Conservation (phyloP, 1,284 basidiomycete genomes). For the Sanghuangporus baumii region DNA sequence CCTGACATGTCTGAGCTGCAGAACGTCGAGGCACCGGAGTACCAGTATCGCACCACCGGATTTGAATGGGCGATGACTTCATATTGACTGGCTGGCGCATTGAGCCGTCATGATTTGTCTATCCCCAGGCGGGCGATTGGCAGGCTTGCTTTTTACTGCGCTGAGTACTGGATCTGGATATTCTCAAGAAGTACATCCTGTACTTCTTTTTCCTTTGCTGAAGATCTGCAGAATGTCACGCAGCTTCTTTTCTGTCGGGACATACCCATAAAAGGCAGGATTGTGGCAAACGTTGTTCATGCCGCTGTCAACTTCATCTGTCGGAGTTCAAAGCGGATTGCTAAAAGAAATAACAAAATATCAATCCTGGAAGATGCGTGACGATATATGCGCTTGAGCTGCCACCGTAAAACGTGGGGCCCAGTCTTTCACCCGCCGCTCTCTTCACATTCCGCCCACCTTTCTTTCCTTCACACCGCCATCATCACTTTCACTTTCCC, state of each 20-base stretch:
- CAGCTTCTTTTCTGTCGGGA: constrained; percentile 2
- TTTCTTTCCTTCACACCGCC: constrained; percentile 1
- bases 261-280: constrained; percentile 4
- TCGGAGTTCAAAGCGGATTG: constrained; percentile 4
- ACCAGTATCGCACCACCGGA: too few species aligned
- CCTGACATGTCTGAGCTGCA: background rate
- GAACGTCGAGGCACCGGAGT: background rate
- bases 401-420: background rate
- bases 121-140: background rate
- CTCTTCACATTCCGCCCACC: background rate
- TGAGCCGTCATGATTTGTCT: background rate
- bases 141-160: background rate
- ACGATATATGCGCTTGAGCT: background rate
- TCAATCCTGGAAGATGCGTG: background rate
- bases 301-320: constrained; percentile 10
- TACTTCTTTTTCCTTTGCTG: background rate
- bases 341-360: background rate
- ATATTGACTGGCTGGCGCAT: background rate
- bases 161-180: background rate
- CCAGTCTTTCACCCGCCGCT: background rate
- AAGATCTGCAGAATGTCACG: background rate
- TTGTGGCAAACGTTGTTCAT: constrained; percentile 4
- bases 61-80: too few species aligned
- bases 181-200: background rate
- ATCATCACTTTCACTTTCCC: background rate